Base-by-base conservation (phyloP, 257 asterid genomes). In the Nemophila menziesii region DNA sequence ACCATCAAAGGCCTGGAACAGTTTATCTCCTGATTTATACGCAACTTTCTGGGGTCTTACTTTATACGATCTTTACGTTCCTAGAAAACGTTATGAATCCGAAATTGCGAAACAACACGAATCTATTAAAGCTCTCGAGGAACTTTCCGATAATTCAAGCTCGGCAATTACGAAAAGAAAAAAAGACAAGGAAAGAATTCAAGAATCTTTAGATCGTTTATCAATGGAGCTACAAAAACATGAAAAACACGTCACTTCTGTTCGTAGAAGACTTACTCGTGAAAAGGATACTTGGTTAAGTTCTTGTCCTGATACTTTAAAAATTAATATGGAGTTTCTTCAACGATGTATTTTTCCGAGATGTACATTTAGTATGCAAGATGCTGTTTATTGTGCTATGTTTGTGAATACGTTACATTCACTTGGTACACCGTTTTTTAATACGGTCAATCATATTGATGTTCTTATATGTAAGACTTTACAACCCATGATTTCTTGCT, bases 11-110 rank as follows among this genome's bases (percentile, higher is more conserved):
- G 96, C 99, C 44, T 90, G 99, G 99, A 90, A 90, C 67, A 90
- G 99, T 61, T 73, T 90, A 67, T 90, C 99, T 52, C 82, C 99
- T 45, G 99, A 90, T 66, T 71, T 90, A 33, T 90, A 85, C 65
- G 93, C 92, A 20, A 86, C 99, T 58, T 90, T 90, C 63, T 90
- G 99, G 99, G 96, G 99, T 72, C 96, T 90, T 61, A 77, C 94
- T 13, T 71, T 90, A 23, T 90, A 90, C 61, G 99, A 90, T 77
- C 95, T 90, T 57, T 75, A 85, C 61, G 93, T 85, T 49, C 99
- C 99, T 44, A 70, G 77, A 79, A 74, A 57, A 48, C 92, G 99
- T 58, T 90, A 90, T 36, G 78, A 79, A 60, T 81, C 85, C 64
- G 99, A 90, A 69, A 71, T 90, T 53, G 61, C 78, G 39, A 90